Base-by-base conservation (phyloP, 805 yeast genomes). In the Yamadazyma sp. region DNA sequence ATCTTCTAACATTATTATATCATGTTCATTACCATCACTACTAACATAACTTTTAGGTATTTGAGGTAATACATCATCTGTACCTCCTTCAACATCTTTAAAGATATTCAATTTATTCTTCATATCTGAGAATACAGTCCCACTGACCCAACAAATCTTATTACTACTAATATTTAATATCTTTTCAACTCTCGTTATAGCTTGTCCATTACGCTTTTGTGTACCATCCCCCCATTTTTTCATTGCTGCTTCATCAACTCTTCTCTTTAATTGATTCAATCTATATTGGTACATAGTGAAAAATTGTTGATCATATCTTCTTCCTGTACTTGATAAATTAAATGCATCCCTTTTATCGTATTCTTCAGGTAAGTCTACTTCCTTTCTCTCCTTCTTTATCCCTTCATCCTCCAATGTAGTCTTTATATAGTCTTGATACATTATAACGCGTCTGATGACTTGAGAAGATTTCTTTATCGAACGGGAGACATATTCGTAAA, bases 71-170 rank as follows among this genome's bases (percentile, higher is more conserved):
- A 69, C 69, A 23, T 76, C 80, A 47, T 76, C 79, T 32, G 58
- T 55, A 22, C 74, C 74, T 17, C 72, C 73, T 21, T 83, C 78
- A 7, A 91, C 88, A 43, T 93, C 98, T 27, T 78, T 76, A 37
- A 93, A 60, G 33, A 93, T 80, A 55, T 89, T 83, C 4, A 96
- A 88, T 53, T 93, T 93, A 51, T 78, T 77, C 50, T 78, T 79
- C 80, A 86, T 73, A 42, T 89, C 96, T 49, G 86, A 74, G 50
- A 82, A 87, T 0, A 89, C 70, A 0, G 97, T 86, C 2, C 98
- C 98, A 17, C 82, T 70, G 9, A 87, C 79, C 91, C 91, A 93
- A 43, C 86, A 74, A 13, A 82, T 71, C 40, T 75, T 70, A 39
- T 79, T 76, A 21, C 73, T 69, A 8, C 64, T 60, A 7, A 86